These are phyloP conservation scores for Fusarium secorum DNA, from an alignment of 2,329 filamentous ascomycete genomes.

Conservation along the genomic window DNA sequence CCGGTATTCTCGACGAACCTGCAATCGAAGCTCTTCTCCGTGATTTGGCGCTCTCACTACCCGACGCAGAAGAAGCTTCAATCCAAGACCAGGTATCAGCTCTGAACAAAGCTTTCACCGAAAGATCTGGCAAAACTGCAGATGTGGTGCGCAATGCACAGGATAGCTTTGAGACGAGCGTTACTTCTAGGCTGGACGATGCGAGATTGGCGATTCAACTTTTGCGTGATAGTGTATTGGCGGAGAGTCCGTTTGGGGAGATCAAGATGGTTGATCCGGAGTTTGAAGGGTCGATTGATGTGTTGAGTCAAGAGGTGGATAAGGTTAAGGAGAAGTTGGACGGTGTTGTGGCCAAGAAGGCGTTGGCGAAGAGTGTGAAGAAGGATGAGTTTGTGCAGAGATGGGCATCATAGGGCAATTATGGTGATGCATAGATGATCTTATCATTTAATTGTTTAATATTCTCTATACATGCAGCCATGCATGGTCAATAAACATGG, in stretches of 20 bases:
- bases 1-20: constrained; percentile 48
- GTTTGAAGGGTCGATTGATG: constrained; percentile 58
- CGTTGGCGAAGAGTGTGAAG: constrained; percentile 54
- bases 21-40: constrained; percentile 59
- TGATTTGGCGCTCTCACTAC: constrained; percentile 54
- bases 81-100: constrained; percentile 40
- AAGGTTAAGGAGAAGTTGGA: constrained; percentile 51
- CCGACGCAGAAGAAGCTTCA: constrained; percentile 43
- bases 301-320: constrained; percentile 56
- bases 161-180: constrained; percentile 57
- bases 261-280: constrained; percentile 62
- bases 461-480: constrained; percentile 23
- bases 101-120: constrained; percentile 49
- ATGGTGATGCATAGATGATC: background rate
- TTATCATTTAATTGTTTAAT: background rate
- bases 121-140: constrained; percentile 53
- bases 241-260: constrained; percentile 59
- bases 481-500: constrained; percentile 32
- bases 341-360: constrained; percentile 48
- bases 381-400: constrained; percentile 55
- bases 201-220: constrained; percentile 57
- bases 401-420: constrained; percentile 35
- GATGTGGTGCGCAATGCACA: constrained; percentile 58
- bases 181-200: constrained; percentile 56
- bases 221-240: constrained; percentile 60